A percentile compares a stretch with the other conserved stretches of the same genome.
These are phyloP conservation scores for Aureobasidium sp. DNA, from an alignment of 2,329 filamentous ascomycete species.

Conservation along the genomic window DNA sequence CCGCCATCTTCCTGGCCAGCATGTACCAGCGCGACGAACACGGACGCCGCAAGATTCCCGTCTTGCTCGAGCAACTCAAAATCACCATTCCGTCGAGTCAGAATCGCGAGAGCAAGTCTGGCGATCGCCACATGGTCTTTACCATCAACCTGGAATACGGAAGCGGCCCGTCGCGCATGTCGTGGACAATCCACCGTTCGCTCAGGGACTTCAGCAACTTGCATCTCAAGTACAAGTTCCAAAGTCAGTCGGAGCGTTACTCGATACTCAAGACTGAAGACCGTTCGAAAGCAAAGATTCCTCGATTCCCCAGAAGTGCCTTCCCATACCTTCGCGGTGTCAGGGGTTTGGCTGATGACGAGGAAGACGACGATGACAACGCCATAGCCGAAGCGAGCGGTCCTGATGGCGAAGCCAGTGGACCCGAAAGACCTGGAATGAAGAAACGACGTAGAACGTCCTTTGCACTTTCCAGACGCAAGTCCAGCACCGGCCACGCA, in stretches of 20 bases:
- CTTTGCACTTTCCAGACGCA: slow-evolving; percentile 48
- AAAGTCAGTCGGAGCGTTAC: slow-evolving; percentile 74
- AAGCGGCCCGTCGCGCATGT: slow-evolving; percentile 90
- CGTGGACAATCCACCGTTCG: slow-evolving; percentile 83
- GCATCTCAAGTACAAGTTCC: slow-evolving; percentile 86
- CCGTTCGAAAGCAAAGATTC: slow-evolving; percentile 61
- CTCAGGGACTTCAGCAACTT: slow-evolving; percentile 86
- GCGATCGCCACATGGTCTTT: slow-evolving; percentile 72
- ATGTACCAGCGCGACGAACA: slow-evolving; percentile 98
- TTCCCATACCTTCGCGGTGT: slow-evolving; percentile 83
- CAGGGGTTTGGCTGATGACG: slow-evolving; percentile 45
- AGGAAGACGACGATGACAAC: slow-evolving; percentile 64
- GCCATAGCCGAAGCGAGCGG: slow-evolving; percentile 44
- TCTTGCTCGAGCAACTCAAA: slow-evolving; percentile 90
- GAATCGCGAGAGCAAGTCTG: slow-evolving; percentile 50
- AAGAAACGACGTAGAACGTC: slow-evolving; percentile 44
- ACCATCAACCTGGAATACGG: slow-evolving; percentile 93
- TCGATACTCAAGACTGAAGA: slow-evolving; percentile 61
- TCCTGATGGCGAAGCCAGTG: slow-evolving; percentile 58
- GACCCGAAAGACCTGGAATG: slow-evolving; percentile 50
- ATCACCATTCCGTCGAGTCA: slow-evolving; percentile 74
- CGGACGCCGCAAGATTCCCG: slow-evolving; percentile 87
- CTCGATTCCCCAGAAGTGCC: slow-evolving; percentile 78
- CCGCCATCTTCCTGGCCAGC: slow-evolving; percentile 86
- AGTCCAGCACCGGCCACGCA: slow-evolving; percentile 41